These are phyloP conservation scores for Rhizophora apiculata DNA, from an alignment of 345 rosid species.

Conservation along the genomic window DNA sequence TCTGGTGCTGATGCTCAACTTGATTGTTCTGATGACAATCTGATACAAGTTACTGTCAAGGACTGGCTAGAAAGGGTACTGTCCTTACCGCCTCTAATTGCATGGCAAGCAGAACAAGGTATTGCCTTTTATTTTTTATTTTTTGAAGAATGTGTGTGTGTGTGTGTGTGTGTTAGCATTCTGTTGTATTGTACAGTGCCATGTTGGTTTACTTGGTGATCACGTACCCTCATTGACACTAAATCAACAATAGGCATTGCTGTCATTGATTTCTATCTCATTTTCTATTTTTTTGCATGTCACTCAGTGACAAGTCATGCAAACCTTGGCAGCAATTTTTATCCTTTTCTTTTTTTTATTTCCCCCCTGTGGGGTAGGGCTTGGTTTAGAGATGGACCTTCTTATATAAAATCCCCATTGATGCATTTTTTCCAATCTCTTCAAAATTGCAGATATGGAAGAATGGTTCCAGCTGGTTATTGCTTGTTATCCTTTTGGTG, in stretches of 20 bases:
- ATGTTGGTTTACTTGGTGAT: neutral
- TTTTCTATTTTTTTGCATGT: neutral
- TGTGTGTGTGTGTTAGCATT: neutral
- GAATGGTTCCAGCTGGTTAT: constrained; percentile 81
- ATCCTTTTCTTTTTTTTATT: neutral
- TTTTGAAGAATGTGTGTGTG: neutral
- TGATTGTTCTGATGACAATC: constrained; percentile 29
- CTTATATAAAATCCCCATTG: neutral
- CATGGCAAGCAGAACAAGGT: constrained; percentile 66
- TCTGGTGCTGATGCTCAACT: constrained; percentile 22
- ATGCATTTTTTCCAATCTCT: neutral
- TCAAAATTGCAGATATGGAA: constrained; percentile 52
- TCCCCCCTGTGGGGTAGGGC: too few species aligned
- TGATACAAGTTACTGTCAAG: constrained; percentile 43
- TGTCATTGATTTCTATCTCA: neutral
- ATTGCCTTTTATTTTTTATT: constrained; percentile 8
- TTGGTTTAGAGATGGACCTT: neutral
- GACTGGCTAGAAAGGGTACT: constrained; percentile 69
- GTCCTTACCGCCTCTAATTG: constrained; percentile 65
- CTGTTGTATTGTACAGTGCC: neutral
- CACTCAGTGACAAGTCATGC: neutral
- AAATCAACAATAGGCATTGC: neutral
- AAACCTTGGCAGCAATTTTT: neutral
- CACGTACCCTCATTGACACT: neutral
- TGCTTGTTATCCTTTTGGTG: constrained; percentile 72